A percentile compares a stretch with the other conserved stretches of the same genome.
Conservation (phyloP, 139 green algal species). For the Parachlorella kessleri region DNA sequence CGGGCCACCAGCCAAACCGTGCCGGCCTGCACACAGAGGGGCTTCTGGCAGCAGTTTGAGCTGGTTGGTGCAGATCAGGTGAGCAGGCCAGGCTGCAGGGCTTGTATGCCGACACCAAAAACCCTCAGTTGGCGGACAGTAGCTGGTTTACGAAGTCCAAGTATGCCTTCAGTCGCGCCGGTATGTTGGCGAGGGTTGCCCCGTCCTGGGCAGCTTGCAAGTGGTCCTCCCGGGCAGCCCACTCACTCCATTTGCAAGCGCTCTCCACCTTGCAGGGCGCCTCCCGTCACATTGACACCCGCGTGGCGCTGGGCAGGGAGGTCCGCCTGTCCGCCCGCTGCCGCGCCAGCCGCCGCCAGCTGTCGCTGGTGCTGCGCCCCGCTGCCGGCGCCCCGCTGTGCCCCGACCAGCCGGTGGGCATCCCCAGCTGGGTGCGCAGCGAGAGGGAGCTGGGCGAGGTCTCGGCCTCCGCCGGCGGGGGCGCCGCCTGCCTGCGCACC, state of each 20-base stretch:
- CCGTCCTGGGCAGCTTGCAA: too few relatives aligned
- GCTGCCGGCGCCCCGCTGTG: conserved; percentile 22
- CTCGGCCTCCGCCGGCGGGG: not conserved
- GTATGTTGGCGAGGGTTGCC: too few relatives aligned
- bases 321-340: not conserved
- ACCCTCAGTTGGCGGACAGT: too few relatives aligned
- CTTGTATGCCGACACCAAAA: too few relatives aligned
- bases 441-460: conserved; percentile 23
- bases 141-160: too few relatives aligned
- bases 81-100: too few relatives aligned
- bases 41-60: conserved; percentile 30
- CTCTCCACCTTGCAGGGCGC: too few relatives aligned
- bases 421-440: conserved; percentile 29
- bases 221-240: too few relatives aligned
- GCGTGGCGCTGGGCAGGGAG: not conserved
- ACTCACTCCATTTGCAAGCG: too few relatives aligned
- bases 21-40: not conserved
- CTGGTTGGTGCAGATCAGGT: too few relatives aligned
- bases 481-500: not conserved
- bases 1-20: not conserved
- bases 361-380: conserved; percentile 29
- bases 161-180: too few relatives aligned
- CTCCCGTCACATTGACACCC: too few relatives aligned
- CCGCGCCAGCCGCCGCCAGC: not conserved
- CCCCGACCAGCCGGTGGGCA: conserved; percentile 12